Evolutionary conservation across 163 green algal genomes (phyloP).

Genomic region (Scenedesmus sp.): DNA sequence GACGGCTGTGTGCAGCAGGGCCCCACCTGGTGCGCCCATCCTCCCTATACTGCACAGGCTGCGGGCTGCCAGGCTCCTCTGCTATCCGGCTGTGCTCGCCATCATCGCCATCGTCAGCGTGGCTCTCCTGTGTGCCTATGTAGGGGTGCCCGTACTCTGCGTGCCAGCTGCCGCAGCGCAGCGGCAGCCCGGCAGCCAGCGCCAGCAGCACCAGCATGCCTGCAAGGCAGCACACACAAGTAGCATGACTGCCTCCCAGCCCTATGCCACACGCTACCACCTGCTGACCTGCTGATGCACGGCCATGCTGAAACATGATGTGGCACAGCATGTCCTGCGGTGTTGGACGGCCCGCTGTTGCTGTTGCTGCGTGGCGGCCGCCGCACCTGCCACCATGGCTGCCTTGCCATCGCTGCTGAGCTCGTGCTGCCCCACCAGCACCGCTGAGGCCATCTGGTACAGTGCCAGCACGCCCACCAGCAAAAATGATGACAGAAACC

Average conservation of each 20-base stretch:
- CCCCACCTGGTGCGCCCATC: not conserved
- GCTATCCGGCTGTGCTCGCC: not conserved
- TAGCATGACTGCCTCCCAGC: not conserved
- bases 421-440: constrained; percentile 17
- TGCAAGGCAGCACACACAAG: not conserved
- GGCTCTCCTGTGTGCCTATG: constrained; percentile 31
- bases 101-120: constrained; percentile 3
- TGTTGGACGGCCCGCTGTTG: not conserved
- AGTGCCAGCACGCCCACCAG: constrained; percentile 50
- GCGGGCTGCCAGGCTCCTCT: not conserved
- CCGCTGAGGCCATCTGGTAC: constrained; percentile 55
- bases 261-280: not conserved
- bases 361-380: not conserved
- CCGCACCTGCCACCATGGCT: constrained; percentile 11
- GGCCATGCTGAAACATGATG: not conserved
- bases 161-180: constrained; percentile 46
- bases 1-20: not conserved
- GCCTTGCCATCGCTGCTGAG: not conserved
- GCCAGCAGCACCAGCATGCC: constrained; percentile 49
- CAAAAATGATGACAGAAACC: constrained; percentile 49
- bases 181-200: constrained; percentile 30
- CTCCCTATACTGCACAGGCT: not conserved
- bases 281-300: not conserved
- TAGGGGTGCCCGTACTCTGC: constrained; percentile 37
- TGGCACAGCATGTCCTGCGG: not conserved